phyloP scores from a whole-genome alignment of 495 filamentous ascomycete species.

The Bacidia rubella region DNA sequence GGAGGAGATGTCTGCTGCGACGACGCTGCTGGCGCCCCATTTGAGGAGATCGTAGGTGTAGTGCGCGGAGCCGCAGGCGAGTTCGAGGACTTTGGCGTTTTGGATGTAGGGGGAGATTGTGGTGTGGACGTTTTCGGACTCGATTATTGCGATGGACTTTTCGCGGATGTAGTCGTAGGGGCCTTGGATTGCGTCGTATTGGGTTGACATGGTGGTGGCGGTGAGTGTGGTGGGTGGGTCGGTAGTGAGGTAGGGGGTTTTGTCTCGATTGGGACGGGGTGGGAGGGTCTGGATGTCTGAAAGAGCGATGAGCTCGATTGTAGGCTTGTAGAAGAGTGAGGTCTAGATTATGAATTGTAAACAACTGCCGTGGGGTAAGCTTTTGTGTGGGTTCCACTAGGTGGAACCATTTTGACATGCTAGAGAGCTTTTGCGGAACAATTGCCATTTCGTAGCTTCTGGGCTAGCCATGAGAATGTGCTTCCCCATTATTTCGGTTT shows the following conservation, averaged over 20 bases:
- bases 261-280: neutral
- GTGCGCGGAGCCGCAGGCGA: constrained; percentile 22
- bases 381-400: neutral
- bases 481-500: too few species aligned
- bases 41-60: constrained; percentile 15
- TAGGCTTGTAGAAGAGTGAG: neutral
- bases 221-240: neutral
- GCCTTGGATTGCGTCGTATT: constrained; percentile 15
- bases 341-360: neutral
- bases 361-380: neutral
- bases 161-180: constrained; percentile 15
- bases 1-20: constrained; percentile 24
- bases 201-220: constrained; percentile 11
- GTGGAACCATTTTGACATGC: neutral
- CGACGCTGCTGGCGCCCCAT: constrained; percentile 21
- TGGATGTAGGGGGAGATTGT: constrained; percentile 12
- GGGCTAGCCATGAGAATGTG: too few species aligned
- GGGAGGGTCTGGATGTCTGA: neutral
- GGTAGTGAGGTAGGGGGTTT: neutral
- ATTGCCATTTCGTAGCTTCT: neutral
- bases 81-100: constrained; percentile 20
- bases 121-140: constrained; percentile 16
- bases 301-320: neutral
- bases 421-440: neutral
- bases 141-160: constrained; percentile 8